A percentile compares a stretch with the other conserved stretches of the same genome.
Conservation (phyloP, 768 basidiomycete genomes). For the Russula sp. region DNA sequence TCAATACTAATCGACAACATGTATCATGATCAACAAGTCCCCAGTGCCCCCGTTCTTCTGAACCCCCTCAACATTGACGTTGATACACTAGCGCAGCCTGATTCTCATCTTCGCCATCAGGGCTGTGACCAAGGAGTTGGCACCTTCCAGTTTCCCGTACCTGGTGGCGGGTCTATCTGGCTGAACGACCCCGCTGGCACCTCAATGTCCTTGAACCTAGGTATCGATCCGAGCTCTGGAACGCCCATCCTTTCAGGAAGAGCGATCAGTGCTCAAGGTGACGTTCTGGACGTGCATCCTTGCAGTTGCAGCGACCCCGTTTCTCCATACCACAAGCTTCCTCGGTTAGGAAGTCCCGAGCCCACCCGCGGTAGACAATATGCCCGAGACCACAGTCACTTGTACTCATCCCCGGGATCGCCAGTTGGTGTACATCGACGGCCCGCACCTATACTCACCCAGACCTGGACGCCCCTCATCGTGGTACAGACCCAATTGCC, state of each 20-base stretch:
- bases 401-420: neutral
- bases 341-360: neutral
- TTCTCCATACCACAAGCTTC: constrained; percentile 4
- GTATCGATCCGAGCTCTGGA: constrained; percentile 11
- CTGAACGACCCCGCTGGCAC: constrained; percentile 10
- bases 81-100: neutral
- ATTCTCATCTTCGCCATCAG: neutral
- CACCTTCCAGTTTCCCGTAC: neutral
- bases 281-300: constrained; percentile 12
- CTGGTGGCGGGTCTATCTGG: constrained; percentile 11
- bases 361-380: neutral
- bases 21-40: neutral
- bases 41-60: neutral
- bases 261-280: constrained; percentile 5
- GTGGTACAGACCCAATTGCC: constrained; percentile 4
- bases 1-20: constrained; percentile 1
- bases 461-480: constrained; percentile 4
- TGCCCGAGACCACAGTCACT: neutral
- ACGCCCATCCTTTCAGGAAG: constrained; percentile 16
- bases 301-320: constrained; percentile 8
- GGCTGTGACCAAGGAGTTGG: neutral
- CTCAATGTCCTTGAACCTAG: constrained; percentile 14
- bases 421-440: neutral
- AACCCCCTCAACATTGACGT: neutral
- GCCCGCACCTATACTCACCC: neutral